Percentiles rank a stretch among this genome's conserved stretches.
Conservation (phyloP, 1,284 basidiomycete genomes). For the Ganoderma resinaceum region DNA sequence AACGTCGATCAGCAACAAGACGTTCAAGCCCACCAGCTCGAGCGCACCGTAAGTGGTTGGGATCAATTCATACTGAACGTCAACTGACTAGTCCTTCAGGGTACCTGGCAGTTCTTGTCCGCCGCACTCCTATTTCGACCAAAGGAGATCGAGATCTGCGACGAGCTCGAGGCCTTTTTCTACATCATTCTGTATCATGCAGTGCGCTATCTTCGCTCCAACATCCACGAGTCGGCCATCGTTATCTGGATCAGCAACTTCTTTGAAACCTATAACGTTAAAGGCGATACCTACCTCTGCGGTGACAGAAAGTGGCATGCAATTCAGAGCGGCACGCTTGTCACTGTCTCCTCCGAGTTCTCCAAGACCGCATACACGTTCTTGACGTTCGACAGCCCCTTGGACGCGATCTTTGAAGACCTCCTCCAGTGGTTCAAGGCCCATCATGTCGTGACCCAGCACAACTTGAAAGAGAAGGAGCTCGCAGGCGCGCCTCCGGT, state of each 20-base stretch:
- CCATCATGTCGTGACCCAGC: background rate
- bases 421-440: conserved; percentile 8
- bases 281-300: background rate
- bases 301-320: background rate
- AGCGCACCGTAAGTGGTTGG: conserved; percentile 3
- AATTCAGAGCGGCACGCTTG: background rate
- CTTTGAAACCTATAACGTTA: conserved; percentile 1
- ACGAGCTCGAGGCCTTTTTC: conserved; percentile 17
- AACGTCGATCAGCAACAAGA: background rate
- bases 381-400: conserved; percentile 1
- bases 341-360: background rate
- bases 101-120: conserved; percentile 15
- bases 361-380: background rate
- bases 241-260: conserved; percentile 1
- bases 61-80: too few relatives aligned
- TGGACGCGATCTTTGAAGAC: background rate
- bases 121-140: background rate
- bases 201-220: background rate
- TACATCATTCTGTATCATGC: conserved; percentile 11
- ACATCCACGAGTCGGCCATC: background rate
- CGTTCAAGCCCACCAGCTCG: conserved; percentile 15
- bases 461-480: too few relatives aligned
- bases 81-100: background rate
- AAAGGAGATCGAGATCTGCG: background rate
- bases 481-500: background rate